A percentile compares a stretch with the other conserved stretches of the same genome.
These are phyloP conservation scores for Diversispora eburnea DNA, from an alignment of 192 early-diverging fungal genomes.

Conservation along the genomic window DNA sequence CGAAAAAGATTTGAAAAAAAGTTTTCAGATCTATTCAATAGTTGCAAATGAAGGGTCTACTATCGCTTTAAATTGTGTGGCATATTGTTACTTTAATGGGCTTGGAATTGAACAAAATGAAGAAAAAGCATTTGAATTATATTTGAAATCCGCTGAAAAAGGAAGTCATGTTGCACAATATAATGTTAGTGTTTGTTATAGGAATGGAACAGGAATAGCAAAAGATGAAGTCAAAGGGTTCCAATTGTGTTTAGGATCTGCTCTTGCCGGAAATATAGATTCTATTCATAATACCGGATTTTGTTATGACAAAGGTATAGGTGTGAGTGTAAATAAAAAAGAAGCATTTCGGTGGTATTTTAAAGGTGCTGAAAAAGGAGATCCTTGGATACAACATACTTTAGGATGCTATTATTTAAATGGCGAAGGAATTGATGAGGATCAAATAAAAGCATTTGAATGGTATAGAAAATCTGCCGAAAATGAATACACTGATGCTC, in stretches of 20 bases:
- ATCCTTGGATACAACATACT: slow-evolving; percentile 63
- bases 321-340: slow-evolving; percentile 49
- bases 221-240: slow-evolving; percentile 39
- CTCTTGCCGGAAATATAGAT: slow-evolving; percentile 64
- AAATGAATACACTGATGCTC: slow-evolving; percentile 54
- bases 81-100: not conserved
- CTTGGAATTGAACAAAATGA: slow-evolving; percentile 31
- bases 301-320: slow-evolving; percentile 48
- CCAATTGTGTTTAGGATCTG: slow-evolving; percentile 61
- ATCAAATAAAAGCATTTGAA: slow-evolving; percentile 49
- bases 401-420: slow-evolving; percentile 75
- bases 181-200: slow-evolving; percentile 55
- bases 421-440: slow-evolving; percentile 52
- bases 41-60: too few relatives aligned
- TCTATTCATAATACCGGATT: slow-evolving; percentile 82
- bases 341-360: slow-evolving; percentile 72
- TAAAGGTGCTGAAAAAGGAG: slow-evolving; percentile 51
- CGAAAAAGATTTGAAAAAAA: too few relatives aligned
- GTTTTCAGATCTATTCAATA: too few relatives aligned
- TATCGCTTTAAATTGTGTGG: too few relatives aligned
- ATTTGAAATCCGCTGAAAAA: slow-evolving; percentile 52
- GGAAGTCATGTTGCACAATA: slow-evolving; percentile 55
- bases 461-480: slow-evolving; percentile 63
- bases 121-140: slow-evolving; percentile 54
- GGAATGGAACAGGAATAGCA: slow-evolving; percentile 52